Base-by-base conservation (phyloP, 768 basidiomycete species). In the Porphyrellus cyaneotinctus region DNA sequence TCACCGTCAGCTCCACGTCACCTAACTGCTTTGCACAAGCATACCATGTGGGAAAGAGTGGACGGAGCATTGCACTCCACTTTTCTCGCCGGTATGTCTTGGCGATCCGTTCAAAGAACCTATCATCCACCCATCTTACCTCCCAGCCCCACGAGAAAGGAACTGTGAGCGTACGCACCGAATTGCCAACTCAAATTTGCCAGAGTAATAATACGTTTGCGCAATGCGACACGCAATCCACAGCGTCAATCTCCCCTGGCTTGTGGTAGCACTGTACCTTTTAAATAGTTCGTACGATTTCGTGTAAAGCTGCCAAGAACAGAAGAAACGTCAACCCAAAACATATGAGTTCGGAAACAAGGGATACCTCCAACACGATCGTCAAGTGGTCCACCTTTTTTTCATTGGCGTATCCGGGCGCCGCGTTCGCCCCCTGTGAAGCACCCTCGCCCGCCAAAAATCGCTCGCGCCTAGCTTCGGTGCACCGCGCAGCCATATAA, bases 211-310 rank as follows among this genome's bases (percentile, higher is more conserved):
- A 65, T 98, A 95, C 4, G 88, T 88, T 54, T 88, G 82, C 0
- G 93, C 95, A 49, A 99, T 97, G 30, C 86, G 82, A 67, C 82
- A 88, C 4, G 94, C 95, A 47, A 99, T 87, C 79, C 84, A 91
- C n/a, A 95, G 73, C 0, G 91, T 92, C 56, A 93, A 71, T 11
- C 95, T 82, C 3, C 84, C 82, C 58, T 89, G 90, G n/a, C 77
- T 79, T 18, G 72, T 63, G 32, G 72, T 58, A 1, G 79, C 70
- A 38, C 73, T 75, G 62, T 89, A 80, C 59, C 83, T 86, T 73
- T 95, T 97, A 75, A 97, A 92, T 12, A 93, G 67, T 59, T 95
- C 91, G 69, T 99, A 98, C 2, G 97, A 78, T 64, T 95, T 93
- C 8, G 92, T 97, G 65, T 93, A 95, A 2, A 99, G 78, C 91